Evolutionary conservation across 495 filamentous ascomycete species (phyloP), one percentile per base, ranked within the genome.

Genomic region (Cercophora newfieldiana): DNA sequence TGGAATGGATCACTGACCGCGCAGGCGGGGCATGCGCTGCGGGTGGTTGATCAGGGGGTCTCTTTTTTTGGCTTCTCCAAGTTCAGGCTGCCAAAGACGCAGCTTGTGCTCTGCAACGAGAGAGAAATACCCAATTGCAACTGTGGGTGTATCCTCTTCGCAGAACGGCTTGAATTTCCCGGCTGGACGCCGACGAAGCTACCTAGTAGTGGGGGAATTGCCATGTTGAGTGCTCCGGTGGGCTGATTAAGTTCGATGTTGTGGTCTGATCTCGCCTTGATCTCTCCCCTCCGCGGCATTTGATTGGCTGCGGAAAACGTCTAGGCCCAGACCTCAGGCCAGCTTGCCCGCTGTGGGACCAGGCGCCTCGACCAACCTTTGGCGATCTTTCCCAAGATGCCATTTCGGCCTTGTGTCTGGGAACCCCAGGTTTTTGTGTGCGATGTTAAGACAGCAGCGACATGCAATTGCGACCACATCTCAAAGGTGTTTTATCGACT

Each of bases 231-330:
- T n/a, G n/a, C n/a, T n/a, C n/a, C n/a, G 60, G 73, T 75, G 73
- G 73, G 71, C 73, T 75, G 73, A 75, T 75, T n/a, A n/a, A n/a
- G n/a, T n/a, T 73, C 67, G 58, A 66, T 33, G 66, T 65, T 21
- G 49, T 54, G 67, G 55, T 59, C 73, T 73, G 73, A 75, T 75
- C 69, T 70, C 49, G 63, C 33, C 24, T 22, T 30, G 64, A 37
- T 26, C 28, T 12, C 2, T 10, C 19, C 37, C 22, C 53, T 71
- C 47, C 24, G 30, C n/a, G 19, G 16, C 16, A 1, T 6, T 47
- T 44, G 18, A 73, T 75, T 75, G 73, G 73, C 59, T 31, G 59
- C 31, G 14, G 24, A 64, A 63, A 69, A 71, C 68, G 62, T 59
- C 72, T 66, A 71, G 69, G 67, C 66, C 68, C 19, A 24, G 30